Conservation (phyloP, 495 filamentous ascomycete genomes). For the Aspergillus coremiiformis region DNA sequence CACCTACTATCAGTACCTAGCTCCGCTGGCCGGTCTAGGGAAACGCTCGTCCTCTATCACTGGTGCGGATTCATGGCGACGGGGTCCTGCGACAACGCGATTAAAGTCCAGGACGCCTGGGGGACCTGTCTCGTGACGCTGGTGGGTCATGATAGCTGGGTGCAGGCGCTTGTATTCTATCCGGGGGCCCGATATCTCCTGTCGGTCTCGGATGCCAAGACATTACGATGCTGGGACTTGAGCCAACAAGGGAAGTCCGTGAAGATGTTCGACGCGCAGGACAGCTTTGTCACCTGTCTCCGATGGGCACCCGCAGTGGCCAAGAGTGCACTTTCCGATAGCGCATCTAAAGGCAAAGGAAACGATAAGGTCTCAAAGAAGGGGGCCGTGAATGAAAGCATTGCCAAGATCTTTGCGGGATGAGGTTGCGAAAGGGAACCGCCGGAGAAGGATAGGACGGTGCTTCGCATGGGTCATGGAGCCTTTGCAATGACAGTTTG, state of each 20-base stretch:
- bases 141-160: slow-evolving; percentile 91
- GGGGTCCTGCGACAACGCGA: slow-evolving; percentile 81
- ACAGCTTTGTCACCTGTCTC: slow-evolving; percentile 78
- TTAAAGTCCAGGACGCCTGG: slow-evolving; percentile 79
- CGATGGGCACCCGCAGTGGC: slow-evolving; percentile 81
- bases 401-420: slow-evolving; percentile 44
- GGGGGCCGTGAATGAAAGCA: background rate
- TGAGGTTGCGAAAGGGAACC: slow-evolving; percentile 7
- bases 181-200: slow-evolving; percentile 89
- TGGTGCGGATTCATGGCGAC: slow-evolving; percentile 80
- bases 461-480: too few species aligned
- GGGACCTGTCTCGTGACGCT: slow-evolving; percentile 86
- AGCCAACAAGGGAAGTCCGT: slow-evolving; percentile 85
- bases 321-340: slow-evolving; percentile 26
- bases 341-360: background rate
- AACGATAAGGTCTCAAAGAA: slow-evolving; percentile 23
- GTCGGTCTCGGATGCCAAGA: slow-evolving; percentile 81
- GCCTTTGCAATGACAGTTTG: too few species aligned
- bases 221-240: slow-evolving; percentile 88
- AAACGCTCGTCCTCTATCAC: slow-evolving; percentile 69
- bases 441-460: background rate
- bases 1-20: slow-evolving; percentile 65
- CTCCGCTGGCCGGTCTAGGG: slow-evolving; percentile 72
- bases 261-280: slow-evolving; percentile 74
- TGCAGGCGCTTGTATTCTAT: slow-evolving; percentile 79